These are phyloP conservation scores for Phoma herbarum DNA, from an alignment of 2,329 filamentous ascomycete genomes.

Conservation along the genomic window DNA sequence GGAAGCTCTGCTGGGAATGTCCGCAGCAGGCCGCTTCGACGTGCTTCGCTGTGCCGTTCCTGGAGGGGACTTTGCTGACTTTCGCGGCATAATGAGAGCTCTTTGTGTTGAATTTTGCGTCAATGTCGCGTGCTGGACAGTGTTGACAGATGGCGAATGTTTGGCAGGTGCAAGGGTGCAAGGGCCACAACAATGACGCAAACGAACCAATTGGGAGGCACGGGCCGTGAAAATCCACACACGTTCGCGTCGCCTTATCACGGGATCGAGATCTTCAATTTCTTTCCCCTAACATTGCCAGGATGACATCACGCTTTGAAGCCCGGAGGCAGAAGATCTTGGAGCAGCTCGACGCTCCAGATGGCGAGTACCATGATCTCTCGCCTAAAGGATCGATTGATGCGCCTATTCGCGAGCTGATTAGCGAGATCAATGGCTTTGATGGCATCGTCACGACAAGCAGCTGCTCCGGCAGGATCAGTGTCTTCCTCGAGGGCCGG, in stretches of 20 bases:
- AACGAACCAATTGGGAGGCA: constrained; percentile 21
- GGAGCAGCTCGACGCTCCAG: constrained; percentile 71
- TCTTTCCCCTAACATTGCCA: not conserved
- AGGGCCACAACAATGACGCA: constrained; percentile 35
- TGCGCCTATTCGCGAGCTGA: constrained; percentile 76
- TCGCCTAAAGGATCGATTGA: constrained; percentile 92
- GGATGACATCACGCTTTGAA: constrained; percentile 49
- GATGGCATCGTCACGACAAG: constrained; percentile 88
- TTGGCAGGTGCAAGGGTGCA: constrained; percentile 24
- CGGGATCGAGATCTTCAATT: constrained; percentile 16
- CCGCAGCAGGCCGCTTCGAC: constrained; percentile 47
- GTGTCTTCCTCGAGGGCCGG: constrained; percentile 84
- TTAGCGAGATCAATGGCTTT: constrained; percentile 77
- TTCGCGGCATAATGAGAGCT: constrained; percentile 41
- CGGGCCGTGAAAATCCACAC: constrained; percentile 22
- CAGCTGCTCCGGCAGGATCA: constrained; percentile 87
- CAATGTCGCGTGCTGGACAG: constrained; percentile 2
- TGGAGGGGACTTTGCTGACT: constrained; percentile 27
- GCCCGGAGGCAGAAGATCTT: constrained; percentile 77
- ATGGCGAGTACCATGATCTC: constrained; percentile 77
- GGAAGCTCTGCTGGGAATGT: constrained; percentile 44
- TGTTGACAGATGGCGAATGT: constrained; percentile 18
- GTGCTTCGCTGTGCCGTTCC: constrained; percentile 38
- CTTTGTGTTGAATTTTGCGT: not conserved
- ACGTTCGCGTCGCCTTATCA: constrained; percentile 34